phyloP scores from a whole-genome alignment of 495 filamentous ascomycete species.

The Viridothelium virens region DNA sequence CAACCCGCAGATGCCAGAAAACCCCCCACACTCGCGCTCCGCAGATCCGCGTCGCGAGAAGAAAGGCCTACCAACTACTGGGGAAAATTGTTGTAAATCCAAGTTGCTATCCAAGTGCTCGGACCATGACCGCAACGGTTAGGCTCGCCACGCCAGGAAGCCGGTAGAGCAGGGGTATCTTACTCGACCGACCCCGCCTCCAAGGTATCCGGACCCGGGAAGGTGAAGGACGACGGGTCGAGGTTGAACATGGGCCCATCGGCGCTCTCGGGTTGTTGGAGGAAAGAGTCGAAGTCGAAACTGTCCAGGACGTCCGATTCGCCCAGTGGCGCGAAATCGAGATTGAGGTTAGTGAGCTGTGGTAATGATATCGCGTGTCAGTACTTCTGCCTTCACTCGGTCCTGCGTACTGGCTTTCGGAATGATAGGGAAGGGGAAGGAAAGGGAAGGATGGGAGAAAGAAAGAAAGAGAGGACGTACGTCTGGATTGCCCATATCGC shows the following conservation, averaged over 20 bases:
- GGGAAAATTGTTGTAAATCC: neutral
- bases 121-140: neutral
- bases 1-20: neutral
- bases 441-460: neutral
- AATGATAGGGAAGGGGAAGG: neutral
- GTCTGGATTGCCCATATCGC: constrained; percentile 15
- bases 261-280: constrained; percentile 57
- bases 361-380: no score
- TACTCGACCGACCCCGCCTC: neutral
- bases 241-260: constrained; percentile 45
- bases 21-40: neutral
- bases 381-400: no score
- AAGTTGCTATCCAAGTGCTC: neutral
- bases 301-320: constrained; percentile 66
- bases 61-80: neutral
- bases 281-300: constrained; percentile 95
- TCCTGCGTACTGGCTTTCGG: no score
- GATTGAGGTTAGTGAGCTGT: constrained; percentile 33
- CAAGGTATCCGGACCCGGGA: constrained; percentile 13
- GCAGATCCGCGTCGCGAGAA: neutral
- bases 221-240: constrained; percentile 33
- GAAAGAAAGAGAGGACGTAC: neutral
- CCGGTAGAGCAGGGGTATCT: neutral
- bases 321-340: constrained; percentile 56
- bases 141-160: neutral